A percentile compares a stretch with the other conserved stretches of the same genome.
phyloP scores from a whole-genome alignment of 1,139 yeast species.

The Suhomyces anneliseae region DNA sequence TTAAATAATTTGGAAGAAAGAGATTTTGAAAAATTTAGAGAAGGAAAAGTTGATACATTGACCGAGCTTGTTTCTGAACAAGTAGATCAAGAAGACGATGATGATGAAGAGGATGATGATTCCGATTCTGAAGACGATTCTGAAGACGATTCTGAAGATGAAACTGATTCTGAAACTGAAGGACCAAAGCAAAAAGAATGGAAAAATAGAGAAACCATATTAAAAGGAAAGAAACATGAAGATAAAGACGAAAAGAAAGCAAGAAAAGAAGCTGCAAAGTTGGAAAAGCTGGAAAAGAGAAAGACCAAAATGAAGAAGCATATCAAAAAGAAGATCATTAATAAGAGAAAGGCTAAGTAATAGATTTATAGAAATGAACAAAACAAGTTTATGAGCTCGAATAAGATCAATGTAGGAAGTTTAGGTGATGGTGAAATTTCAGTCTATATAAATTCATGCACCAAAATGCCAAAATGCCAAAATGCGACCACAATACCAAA shows the following conservation, averaged over 20 bases:
- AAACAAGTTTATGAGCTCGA: not conserved
- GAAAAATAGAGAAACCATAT: constrained; percentile 39
- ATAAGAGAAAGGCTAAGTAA: constrained; percentile 44
- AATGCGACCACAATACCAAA: not conserved
- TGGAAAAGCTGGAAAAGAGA: constrained; percentile 82
- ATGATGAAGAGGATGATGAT: constrained; percentile 28
- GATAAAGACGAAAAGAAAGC: constrained; percentile 84
- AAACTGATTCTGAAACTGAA: constrained; percentile 32
- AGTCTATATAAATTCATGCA: too few species aligned
- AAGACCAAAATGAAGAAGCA: constrained; percentile 91
- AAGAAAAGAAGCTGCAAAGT: constrained; percentile 81
- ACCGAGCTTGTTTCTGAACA: constrained; percentile 49
- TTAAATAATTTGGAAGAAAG: constrained; percentile 78
- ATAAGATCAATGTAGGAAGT: too few species aligned
- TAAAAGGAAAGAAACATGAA: constrained; percentile 74
- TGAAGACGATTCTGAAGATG: constrained; percentile 32
- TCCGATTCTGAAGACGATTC: constrained; percentile 20
- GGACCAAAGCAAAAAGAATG: constrained; percentile 33
- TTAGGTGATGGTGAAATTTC: too few species aligned
- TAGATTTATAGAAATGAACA: constrained; percentile 3
- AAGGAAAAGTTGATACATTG: constrained; percentile 80
- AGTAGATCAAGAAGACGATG: constrained; percentile 15
- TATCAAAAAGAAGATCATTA: constrained; percentile 75
- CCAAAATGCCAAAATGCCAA: too few species aligned
- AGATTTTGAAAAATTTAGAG: constrained; percentile 77